A percentile compares a stretch with the other conserved stretches of the same genome.
Evolutionary conservation across 1,284 basidiomycete genomes (phyloP).

Genomic region (Apiotrichum veenhuisii): DNA sequence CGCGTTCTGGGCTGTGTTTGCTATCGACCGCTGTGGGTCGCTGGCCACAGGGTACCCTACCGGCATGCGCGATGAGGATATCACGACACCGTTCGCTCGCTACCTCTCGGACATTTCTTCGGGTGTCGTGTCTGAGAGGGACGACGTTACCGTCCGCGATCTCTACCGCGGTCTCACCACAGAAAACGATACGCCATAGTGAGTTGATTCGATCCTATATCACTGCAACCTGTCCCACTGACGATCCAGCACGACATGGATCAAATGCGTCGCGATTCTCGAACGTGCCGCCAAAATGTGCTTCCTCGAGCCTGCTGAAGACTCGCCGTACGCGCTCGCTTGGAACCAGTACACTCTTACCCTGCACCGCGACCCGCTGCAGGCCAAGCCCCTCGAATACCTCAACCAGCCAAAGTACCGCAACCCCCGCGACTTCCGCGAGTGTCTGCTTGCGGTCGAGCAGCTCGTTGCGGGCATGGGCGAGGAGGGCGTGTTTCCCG

Average conservation of each 20-base stretch:
- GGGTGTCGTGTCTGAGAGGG: constrained; percentile 29
- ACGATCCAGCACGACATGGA: constrained; percentile 20
- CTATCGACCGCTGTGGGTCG: constrained; percentile 38
- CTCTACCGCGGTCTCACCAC: constrained; percentile 27
- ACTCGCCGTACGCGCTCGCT: constrained; percentile 32
- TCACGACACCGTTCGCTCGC: constrained; percentile 40
- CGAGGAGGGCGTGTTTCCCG: constrained; percentile 37
- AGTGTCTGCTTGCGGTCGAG: constrained; percentile 32
- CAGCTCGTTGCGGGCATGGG: constrained; percentile 28
- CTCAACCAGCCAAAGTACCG: constrained; percentile 43
- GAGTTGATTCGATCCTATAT: constrained; percentile 7
- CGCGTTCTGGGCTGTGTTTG: constrained; percentile 42
- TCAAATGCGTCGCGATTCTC: constrained; percentile 35
- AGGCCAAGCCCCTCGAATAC: constrained; percentile 26
- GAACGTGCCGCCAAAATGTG: constrained; percentile 41
- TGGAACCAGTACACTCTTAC: constrained; percentile 29
- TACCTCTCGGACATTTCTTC: constrained; percentile 35
- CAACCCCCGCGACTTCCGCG: constrained; percentile 32
- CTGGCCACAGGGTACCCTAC: constrained; percentile 39
- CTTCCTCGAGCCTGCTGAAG: constrained; percentile 34
- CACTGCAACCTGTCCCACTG: too few relatives aligned
- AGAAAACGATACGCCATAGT: constrained; percentile 31
- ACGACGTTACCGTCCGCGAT: constrained; percentile 38
- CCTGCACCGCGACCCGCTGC: constrained; percentile 16
- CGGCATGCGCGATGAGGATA: constrained; percentile 36